Percentiles rank a stretch among this genome's conserved stretches.
Evolutionary conservation across 2,329 filamentous ascomycete species (phyloP).

Genomic region (Verticillium nubilum): DNA sequence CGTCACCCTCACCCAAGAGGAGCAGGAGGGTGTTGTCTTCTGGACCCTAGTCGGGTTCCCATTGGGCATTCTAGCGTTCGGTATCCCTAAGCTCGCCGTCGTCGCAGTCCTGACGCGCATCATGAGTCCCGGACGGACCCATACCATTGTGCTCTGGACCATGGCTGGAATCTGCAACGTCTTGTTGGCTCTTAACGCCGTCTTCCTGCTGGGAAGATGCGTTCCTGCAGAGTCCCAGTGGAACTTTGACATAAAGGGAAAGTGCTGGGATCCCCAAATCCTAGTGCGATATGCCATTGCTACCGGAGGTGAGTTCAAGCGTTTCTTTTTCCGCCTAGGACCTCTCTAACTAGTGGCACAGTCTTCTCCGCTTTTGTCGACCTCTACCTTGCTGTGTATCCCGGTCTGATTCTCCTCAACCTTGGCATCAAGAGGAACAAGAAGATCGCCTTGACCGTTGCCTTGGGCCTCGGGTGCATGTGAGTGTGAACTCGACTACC

Average conservation of each 20-base stretch:
- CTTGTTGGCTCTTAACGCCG: conserved; percentile 26
- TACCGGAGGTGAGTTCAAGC: conserved; percentile 25
- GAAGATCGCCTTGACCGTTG: conserved; percentile 31
- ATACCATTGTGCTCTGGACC: conserved; percentile 29
- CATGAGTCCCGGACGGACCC: conserved; percentile 26
- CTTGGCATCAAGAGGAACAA: conserved; percentile 31
- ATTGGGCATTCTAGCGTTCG: conserved; percentile 31
- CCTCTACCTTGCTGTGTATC: conserved; percentile 36
- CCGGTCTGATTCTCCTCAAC: conserved; percentile 26
- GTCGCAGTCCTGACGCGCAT: conserved; percentile 30
- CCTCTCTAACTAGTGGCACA: conserved; percentile 2
- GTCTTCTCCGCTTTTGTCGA: conserved; percentile 30
- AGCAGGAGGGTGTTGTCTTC: conserved; percentile 24
- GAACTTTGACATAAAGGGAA: conserved; percentile 26
- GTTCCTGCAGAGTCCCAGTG: conserved; percentile 31
- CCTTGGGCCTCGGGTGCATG: conserved; percentile 33
- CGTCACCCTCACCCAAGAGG: conserved; percentile 18
- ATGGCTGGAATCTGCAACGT: conserved; percentile 23
- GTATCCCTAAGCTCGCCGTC: conserved; percentile 34
- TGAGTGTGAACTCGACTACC: conserved; percentile 13
- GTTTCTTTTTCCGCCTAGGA: not conserved
- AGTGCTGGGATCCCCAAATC: conserved; percentile 26
- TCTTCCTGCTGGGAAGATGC: conserved; percentile 37
- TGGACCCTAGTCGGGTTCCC: conserved; percentile 30
- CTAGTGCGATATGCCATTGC: conserved; percentile 33